phyloP scores from a whole-genome alignment of 768 basidiomycete genomes.

The Leccinum obscurum region DNA sequence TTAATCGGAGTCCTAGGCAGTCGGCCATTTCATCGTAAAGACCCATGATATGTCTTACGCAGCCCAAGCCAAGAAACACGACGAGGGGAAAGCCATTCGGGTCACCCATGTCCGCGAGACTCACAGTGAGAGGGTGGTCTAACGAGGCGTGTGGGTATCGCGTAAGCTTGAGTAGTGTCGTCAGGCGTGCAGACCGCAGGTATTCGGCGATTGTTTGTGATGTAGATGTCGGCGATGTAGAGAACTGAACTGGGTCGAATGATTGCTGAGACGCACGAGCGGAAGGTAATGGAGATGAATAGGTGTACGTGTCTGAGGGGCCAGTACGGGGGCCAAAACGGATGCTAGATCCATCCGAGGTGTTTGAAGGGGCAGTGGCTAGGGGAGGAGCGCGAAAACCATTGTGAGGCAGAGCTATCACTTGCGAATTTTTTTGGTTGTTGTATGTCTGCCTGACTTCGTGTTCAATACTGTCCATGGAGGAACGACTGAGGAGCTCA shows the following conservation, averaged over 20 bases:
- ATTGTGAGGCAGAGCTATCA: slow-evolving; percentile 41
- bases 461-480: slow-evolving; percentile 84
- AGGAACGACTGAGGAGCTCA: slow-evolving; percentile 75
- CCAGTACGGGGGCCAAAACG: slow-evolving; percentile 18
- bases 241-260: slow-evolving; percentile 29
- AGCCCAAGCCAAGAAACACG: slow-evolving; percentile 91
- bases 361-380: slow-evolving; percentile 40
- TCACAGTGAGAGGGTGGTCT: slow-evolving; percentile 76
- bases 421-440: slow-evolving; percentile 44
- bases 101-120: slow-evolving; percentile 90
- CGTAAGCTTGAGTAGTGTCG: slow-evolving; percentile 76
- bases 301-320: slow-evolving; percentile 55
- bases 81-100: slow-evolving; percentile 85
- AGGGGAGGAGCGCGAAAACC: slow-evolving; percentile 38
- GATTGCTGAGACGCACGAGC: slow-evolving; percentile 24
- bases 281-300: slow-evolving; percentile 43
- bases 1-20: slow-evolving; percentile 80
- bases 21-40: slow-evolving; percentile 96
- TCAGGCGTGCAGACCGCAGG: slow-evolving; percentile 82
- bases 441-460: slow-evolving; percentile 74
- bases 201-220: slow-evolving; percentile 83
- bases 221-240: slow-evolving; percentile 51
- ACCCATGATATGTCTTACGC: slow-evolving; percentile 92
- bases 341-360: slow-evolving; percentile 58
- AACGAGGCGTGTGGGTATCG: slow-evolving; percentile 77